phyloP scores from a whole-genome alignment of 495 filamentous ascomycete species.

The Penicillium psychrofluorescens region DNA sequence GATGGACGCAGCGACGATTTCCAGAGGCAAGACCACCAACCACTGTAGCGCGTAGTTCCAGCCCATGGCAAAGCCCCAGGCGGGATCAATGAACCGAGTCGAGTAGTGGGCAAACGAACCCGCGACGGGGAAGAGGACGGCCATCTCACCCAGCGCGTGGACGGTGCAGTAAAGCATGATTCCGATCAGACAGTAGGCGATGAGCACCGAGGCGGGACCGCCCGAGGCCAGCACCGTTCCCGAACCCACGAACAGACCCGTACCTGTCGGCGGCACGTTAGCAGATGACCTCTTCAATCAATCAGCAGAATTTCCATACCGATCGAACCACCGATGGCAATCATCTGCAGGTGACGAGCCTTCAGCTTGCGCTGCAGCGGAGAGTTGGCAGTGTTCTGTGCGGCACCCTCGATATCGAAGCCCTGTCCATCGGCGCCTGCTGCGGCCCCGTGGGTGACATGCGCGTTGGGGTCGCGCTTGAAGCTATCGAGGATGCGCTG shows the following conservation, averaged over 20 bases:
- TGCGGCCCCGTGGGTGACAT: conserved; percentile 46
- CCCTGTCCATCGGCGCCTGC: conserved; percentile 52
- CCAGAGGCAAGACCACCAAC: conserved; percentile 80
- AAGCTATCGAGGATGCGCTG: conserved; percentile 68
- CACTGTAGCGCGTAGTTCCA: conserved; percentile 98
- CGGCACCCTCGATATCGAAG: conserved; percentile 72
- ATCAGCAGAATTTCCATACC: conserved; percentile 40
- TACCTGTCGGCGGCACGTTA: conserved; percentile 43
- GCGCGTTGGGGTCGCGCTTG: conserved; percentile 65
- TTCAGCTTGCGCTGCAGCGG: conserved; percentile 71
- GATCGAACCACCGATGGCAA: conserved; percentile 92
- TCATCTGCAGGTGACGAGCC: conserved; percentile 89
- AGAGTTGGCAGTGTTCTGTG: conserved; percentile 65
- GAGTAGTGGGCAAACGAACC: conserved; percentile 92
- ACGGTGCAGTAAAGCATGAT: conserved; percentile 88
- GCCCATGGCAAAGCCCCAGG: conserved; percentile 97
- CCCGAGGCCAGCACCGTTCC: conserved; percentile 70
- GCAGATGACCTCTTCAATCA: no score
- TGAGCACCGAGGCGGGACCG: conserved; percentile 77
- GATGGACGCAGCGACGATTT: conserved; percentile 85
- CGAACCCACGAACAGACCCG: conserved; percentile 85
- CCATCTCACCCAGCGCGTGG: conserved; percentile 87
- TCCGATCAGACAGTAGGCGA: conserved; percentile 78
- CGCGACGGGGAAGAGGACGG: conserved; percentile 83
- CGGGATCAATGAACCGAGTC: conserved; percentile 85